These are phyloP conservation scores for Hippophae rhamnoides DNA, from an alignment of 306 rosid species.

Conservation along the genomic window DNA sequence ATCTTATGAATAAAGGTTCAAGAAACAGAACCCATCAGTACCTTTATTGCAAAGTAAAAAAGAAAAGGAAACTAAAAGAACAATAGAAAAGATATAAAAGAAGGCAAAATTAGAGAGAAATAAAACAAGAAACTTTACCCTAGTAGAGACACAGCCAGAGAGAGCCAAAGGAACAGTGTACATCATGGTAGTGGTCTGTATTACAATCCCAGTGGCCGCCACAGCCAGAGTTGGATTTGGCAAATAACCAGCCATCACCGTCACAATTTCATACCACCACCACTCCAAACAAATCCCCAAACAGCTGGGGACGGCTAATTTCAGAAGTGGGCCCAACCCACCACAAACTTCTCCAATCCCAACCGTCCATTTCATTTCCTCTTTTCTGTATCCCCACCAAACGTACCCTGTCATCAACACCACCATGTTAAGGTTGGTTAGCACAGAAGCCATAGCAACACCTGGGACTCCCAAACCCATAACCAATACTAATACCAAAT, in stretches of 20 bases:
- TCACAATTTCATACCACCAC: conserved; percentile 99
- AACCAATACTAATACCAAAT: conserved; percentile 35
- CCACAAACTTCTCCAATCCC: conserved; percentile 33
- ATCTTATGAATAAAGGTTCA: no score
- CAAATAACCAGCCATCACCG: conserved; percentile 80
- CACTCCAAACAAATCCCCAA: conserved; percentile 90
- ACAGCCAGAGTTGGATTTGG: conserved; percentile 60
- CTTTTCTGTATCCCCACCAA: conserved; percentile 30
- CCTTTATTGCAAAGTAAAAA: not conserved
- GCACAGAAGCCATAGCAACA: conserved; percentile 80
- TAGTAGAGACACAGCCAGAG: conserved; percentile 88
- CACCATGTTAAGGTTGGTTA: conserved; percentile 72
- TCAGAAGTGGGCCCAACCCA: conserved; percentile 51
- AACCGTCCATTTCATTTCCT: conserved; percentile 31
- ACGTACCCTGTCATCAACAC: conserved; percentile 62
- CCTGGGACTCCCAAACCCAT: conserved; percentile 63
- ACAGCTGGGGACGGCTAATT: conserved; percentile 80
- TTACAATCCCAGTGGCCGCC: conserved; percentile 90
- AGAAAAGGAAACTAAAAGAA: not conserved
- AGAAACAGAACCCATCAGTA: not conserved
- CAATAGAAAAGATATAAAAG: no score
- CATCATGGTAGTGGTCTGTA: conserved; percentile 98
- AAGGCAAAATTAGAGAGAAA: not conserved
- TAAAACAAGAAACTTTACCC: conserved; percentile 32
- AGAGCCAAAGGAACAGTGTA: conserved; percentile 97